Evolutionary conservation across 768 basidiomycete genomes (phyloP), one percentile per base, ranked within the genome.

Genomic region (Trametes punicea): DNA sequence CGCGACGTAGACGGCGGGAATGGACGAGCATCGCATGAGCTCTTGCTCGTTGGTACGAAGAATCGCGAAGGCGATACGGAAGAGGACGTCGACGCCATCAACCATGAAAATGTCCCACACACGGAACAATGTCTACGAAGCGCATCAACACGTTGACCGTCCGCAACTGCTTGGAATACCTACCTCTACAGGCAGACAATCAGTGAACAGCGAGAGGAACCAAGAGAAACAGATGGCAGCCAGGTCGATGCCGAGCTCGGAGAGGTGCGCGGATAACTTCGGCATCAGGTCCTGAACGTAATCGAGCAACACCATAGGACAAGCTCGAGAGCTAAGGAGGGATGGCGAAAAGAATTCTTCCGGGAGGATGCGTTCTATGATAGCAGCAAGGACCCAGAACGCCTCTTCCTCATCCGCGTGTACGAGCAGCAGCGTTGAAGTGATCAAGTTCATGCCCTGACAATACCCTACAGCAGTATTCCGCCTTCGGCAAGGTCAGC

Each of bases 201-300:
- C 94, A 0, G 95, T 97, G 66, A 98, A 98, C 20, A 99, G 76
- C 3, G 93, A 94, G 23, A 99, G 74, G 72, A 98, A 97, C 97
- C 97, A 99, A 11, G 94, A 96, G 75, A 99, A 99, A 57, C 93
- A 97, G 58, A 98, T 93, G 0, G 95, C 94, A 2, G 87, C 85
- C 2, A 99, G 79, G 67, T 99, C 95, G 11, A 98, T 85, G 4
- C 88, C 92, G 1, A 96, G 81, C 11, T 86, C 80, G 2, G 77
- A 79, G 33, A 98, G 76, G 64, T 98, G 93, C 0, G 74, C 67
- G 51, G 87, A 81, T 1, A 98, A 74, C 69, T 84, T 87, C 0
- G 93, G 94, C 6, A 83, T 75, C 40, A 77, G 69, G 59, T 93
- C 88, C 42, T 85, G 83, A 3, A 98, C 88, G 59, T 91, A 92